Percentiles rank a stretch among this genome's conserved stretches.
Evolutionary conservation across 148 eudicot species (phyloP).

Genomic region (Pouteria glomerata): DNA sequence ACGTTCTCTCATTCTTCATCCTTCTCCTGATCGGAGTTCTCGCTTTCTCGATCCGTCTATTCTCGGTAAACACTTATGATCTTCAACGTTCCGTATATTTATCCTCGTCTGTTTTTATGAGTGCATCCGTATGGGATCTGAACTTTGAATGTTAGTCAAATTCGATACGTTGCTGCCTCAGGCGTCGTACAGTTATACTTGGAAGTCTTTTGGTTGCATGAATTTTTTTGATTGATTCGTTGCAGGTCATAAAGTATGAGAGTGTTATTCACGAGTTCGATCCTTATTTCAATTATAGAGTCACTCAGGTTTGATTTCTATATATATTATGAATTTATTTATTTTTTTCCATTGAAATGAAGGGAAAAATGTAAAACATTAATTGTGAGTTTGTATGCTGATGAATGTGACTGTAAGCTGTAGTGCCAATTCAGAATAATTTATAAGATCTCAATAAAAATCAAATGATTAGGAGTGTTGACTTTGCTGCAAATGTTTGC

Average conservation of each 20-base stretch:
- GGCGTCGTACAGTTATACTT: background rate
- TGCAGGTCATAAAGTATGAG: slow-evolving; percentile 88
- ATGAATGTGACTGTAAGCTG: background rate
- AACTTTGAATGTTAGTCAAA: background rate
- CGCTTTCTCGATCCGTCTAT: slow-evolving; percentile 93
- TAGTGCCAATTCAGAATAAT: background rate
- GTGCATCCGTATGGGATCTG: slow-evolving; percentile 21
- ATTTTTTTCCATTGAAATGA: background rate
- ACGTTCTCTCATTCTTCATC: slow-evolving; percentile 69
- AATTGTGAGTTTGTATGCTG: background rate
- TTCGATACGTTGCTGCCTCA: background rate
- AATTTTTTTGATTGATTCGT: background rate
- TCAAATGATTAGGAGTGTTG: no score
- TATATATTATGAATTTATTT: background rate
- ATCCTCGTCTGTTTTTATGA: background rate
- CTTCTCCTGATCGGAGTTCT: slow-evolving; percentile 83
- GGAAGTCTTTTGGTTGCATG: background rate
- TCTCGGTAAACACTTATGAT: slow-evolving; percentile 46
- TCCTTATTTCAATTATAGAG: slow-evolving; percentile 91
- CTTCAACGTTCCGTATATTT: background rate
- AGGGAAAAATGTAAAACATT: background rate
- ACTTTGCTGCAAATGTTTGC: no score
- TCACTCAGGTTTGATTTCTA: slow-evolving; percentile 62
- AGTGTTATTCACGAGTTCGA: slow-evolving; percentile 95
- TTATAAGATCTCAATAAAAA: background rate